Evolutionary conservation across 495 filamentous ascomycete species (phyloP).

Genomic region (Xanthoparmelia taractica): DNA sequence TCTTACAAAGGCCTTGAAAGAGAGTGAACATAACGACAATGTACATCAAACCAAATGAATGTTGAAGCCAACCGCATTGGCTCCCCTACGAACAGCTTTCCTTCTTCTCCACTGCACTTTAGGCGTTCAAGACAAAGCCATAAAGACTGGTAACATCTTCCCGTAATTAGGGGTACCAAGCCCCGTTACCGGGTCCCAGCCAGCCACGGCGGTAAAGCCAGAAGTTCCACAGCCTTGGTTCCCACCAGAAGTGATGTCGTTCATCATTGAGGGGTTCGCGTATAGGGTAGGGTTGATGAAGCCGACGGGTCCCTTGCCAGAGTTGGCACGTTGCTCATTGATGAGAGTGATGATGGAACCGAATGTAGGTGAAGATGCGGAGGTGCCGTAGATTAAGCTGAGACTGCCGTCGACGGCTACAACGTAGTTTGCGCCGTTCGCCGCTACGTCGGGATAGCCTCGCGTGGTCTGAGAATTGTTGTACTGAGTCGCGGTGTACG

Average conservation of each 20-base stretch:
- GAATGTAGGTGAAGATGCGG: conserved; percentile 49
- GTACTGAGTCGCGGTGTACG: conserved; percentile 41
- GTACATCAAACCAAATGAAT: too few relatives aligned
- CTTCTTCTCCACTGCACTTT: not conserved
- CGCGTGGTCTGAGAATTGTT: conserved; percentile 54
- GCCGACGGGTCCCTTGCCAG: conserved; percentile 49
- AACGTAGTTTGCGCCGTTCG: conserved; percentile 50
- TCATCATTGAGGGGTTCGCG: conserved; percentile 50
- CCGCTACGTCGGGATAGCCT: conserved; percentile 58
- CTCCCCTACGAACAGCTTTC: not conserved
- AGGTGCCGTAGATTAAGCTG: conserved; percentile 45
- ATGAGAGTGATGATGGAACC: conserved; percentile 52
- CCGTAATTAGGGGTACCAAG: conserved; percentile 34
- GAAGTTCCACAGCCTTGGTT: conserved; percentile 48
- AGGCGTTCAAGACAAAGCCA: not conserved
- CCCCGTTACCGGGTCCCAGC: conserved; percentile 23
- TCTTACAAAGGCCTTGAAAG: too few relatives aligned
- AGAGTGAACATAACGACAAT: too few relatives aligned
- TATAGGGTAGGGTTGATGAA: conserved; percentile 58
- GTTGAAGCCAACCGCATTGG: not conserved
- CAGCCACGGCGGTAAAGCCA: not conserved
- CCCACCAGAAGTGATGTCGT: conserved; percentile 52
- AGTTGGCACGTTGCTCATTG: conserved; percentile 53
- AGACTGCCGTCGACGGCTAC: conserved; percentile 39
- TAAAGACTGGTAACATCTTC: conserved; percentile 20